phyloP scores from a whole-genome alignment of 2,329 filamentous ascomycete species.

The Mycosphaerella arachidis region DNA sequence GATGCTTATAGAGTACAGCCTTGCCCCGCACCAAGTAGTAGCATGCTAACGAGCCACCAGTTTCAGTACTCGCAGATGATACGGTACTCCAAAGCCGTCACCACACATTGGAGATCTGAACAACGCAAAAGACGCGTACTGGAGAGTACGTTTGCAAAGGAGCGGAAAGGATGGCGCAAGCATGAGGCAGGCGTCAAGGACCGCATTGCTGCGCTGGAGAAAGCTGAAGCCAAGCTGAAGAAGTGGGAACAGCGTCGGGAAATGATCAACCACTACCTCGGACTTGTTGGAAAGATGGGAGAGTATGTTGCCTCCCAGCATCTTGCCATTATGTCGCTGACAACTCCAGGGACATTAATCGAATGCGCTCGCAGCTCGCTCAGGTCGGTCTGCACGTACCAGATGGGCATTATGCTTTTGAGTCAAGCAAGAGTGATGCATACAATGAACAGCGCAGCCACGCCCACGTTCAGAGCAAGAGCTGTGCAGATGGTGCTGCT shows the following conservation, averaged over 20 bases:
- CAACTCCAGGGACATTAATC: constrained; percentile 26
- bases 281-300: constrained; percentile 32
- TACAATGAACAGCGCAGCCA: background rate
- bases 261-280: constrained; percentile 35
- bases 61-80: constrained; percentile 45
- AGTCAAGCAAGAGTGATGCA: background rate
- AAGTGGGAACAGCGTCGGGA: constrained; percentile 32
- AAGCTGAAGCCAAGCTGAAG: constrained; percentile 25
- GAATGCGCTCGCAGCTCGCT: constrained; percentile 26
- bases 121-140: constrained; percentile 21
- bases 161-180: constrained; percentile 24
- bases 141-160: constrained; percentile 22
- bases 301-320: constrained; percentile 22
- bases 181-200: constrained; percentile 22
- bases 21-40: background rate
- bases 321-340: background rate
- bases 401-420: constrained; percentile 21
- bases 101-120: constrained; percentile 21
- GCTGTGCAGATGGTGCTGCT: constrained; percentile 11
- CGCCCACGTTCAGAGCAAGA: background rate
- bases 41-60: constrained; percentile 28
- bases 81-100: constrained; percentile 29
- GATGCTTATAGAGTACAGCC: constrained; percentile 40
- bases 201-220: constrained; percentile 20
- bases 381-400: constrained; percentile 31